Percentiles rank a stretch among this genome's conserved stretches.
Conservation (phyloP, 2,329 filamentous ascomycete genomes). For the Phoma sp. region DNA sequence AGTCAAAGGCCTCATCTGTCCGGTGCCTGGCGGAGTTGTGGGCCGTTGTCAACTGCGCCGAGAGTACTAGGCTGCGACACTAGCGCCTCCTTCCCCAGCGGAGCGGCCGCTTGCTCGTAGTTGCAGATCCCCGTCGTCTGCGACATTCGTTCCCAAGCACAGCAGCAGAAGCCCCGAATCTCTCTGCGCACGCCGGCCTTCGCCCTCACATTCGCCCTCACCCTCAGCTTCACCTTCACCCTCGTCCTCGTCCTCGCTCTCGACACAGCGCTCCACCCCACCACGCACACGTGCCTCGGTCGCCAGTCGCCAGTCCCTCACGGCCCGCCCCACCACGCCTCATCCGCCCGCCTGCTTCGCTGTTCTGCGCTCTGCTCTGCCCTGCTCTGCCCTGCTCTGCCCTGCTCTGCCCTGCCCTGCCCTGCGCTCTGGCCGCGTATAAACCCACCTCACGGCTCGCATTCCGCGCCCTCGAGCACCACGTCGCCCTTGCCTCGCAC, state of each 20-base stretch:
- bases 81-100: conserved; percentile 27
- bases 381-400: background rate
- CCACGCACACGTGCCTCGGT: conserved; percentile 1
- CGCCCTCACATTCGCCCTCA: conserved; percentile 7
- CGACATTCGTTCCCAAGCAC: conserved; percentile 1
- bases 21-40: background rate
- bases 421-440: background rate
- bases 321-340: background rate
- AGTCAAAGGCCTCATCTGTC: too few relatives aligned
- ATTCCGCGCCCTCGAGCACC: conserved; percentile 11
- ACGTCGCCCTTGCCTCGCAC: conserved; percentile 46
- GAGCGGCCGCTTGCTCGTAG: conserved; percentile 29
- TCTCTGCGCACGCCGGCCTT: conserved; percentile 1
- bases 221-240: background rate
- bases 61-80: conserved; percentile 6
- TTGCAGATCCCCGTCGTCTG: conserved; percentile 26
- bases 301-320: conserved; percentile 2
- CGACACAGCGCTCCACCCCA: background rate
- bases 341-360: conserved; percentile 1
- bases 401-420: background rate
- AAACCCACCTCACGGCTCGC: conserved; percentile 13
- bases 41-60: too few relatives aligned
- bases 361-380: conserved; percentile 1
- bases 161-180: background rate
- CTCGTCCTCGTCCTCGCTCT: background rate